Evolutionary conservation across 805 yeast genomes (phyloP).

Genomic region (Candida ovalis): DNA sequence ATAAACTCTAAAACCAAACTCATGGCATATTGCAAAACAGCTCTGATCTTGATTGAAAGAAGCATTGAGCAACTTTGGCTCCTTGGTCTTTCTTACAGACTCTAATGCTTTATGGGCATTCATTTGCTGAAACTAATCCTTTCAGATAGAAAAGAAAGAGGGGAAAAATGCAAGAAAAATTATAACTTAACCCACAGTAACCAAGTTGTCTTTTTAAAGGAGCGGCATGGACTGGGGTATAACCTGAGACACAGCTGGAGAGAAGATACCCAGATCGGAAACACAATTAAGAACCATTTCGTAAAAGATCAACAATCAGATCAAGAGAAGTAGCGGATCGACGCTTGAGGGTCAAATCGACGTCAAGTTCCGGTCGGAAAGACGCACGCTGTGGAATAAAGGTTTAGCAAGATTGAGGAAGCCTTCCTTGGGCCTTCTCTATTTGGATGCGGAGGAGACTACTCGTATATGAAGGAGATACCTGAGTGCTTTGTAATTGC

Average conservation of each 20-base stretch:
- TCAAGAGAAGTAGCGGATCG: not conserved
- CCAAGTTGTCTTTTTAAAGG: no score
- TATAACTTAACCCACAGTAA: no score
- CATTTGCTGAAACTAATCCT: slow-evolving; percentile 18
- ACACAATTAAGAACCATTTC: not conserved
- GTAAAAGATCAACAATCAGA: not conserved
- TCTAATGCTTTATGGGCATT: slow-evolving; percentile 31
- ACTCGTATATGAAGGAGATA: no score
- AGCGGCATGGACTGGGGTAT: no score
- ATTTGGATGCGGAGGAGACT: no score
- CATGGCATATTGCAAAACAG: slow-evolving; percentile 82
- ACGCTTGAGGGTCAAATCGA: not conserved
- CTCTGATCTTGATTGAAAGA: slow-evolving; percentile 86
- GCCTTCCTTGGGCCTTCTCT: no score
- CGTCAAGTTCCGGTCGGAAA: no score
- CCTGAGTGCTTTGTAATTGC: no score
- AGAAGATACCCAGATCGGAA: no score
- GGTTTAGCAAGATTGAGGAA: no score
- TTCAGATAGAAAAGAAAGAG: not conserved
- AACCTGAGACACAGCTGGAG: no score
- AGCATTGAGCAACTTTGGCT: slow-evolving; percentile 48
- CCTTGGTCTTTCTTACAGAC: slow-evolving; percentile 10
- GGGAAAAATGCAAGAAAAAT: not conserved
- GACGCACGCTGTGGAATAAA: no score
- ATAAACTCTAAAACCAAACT: slow-evolving; percentile 78